Percentiles rank a stretch among this genome's conserved stretches.
phyloP scores from a whole-genome alignment of 208 protist species.

The Crithidia expoeki region DNA sequence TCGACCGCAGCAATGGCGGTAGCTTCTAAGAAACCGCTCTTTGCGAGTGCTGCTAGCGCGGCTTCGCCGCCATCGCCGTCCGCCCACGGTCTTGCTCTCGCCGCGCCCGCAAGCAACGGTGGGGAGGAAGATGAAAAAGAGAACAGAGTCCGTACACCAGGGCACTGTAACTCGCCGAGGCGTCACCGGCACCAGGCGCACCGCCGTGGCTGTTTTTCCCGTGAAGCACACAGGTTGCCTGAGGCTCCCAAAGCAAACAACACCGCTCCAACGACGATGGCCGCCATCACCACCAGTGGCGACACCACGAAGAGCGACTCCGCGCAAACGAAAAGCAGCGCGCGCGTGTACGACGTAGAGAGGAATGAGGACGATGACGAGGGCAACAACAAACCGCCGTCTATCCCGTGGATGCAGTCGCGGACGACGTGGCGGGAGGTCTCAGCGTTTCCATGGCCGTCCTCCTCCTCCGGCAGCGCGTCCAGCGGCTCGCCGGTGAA shows the following conservation, averaged over 20 bases:
- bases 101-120: too few species aligned
- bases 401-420: background rate
- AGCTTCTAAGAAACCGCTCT: background rate
- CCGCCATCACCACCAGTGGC: background rate
- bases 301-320: background rate
- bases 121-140: background rate
- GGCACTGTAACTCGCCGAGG: background rate
- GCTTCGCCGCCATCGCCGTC: too few species aligned
- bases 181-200: background rate
- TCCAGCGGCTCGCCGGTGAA: background rate
- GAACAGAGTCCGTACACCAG: background rate
- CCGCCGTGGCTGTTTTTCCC: too few species aligned
- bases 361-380: too few species aligned
- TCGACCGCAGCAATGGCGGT: background rate
- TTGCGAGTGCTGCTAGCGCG: background rate
- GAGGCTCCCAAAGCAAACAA: background rate
- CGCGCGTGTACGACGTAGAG: too few species aligned
- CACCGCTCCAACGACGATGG: background rate
- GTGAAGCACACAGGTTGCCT: too few species aligned
- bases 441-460: background rate
- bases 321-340: too few species aligned
- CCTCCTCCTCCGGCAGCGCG: background rate
- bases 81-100: too few species aligned
- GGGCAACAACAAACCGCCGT: too few species aligned
- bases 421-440: background rate